Percentiles rank a stretch among this genome's conserved stretches.
Evolutionary conservation across 2,329 filamentous ascomycete species (phyloP).

Genomic region (Emmonsia crescens): DNA sequence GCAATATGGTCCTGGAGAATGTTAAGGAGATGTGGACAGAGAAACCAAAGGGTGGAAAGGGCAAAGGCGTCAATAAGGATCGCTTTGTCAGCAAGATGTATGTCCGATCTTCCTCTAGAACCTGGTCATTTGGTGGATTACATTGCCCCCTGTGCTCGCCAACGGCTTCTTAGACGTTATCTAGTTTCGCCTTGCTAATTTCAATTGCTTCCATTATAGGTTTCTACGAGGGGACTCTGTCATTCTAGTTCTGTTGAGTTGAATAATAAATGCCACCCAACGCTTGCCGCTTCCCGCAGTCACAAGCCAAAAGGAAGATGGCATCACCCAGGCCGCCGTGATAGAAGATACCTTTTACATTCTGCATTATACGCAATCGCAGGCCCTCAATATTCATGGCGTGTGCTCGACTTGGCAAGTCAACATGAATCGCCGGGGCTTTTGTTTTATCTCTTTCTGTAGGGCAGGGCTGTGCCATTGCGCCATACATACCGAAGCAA

Average conservation of each 20-base stretch:
- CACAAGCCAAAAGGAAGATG: not conserved
- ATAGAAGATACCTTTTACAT: not conserved
- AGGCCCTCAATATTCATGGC: not conserved
- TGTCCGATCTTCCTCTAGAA: constrained; percentile 23
- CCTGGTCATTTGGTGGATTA: not conserved
- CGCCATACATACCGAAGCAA: not conserved
- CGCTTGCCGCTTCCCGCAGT: not conserved
- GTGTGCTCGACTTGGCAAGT: not conserved
- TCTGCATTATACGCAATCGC: not conserved
- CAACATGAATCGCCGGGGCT: not conserved
- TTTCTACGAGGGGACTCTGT: constrained; percentile 82
- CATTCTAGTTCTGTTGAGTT: constrained; percentile 76
- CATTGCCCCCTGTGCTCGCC: not conserved
- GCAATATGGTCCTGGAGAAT: constrained; percentile 97
- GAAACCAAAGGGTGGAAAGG: constrained; percentile 73
- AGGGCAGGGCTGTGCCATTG: not conserved
- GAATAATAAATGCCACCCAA: constrained; percentile 18
- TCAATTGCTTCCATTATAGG: constrained; percentile 35
- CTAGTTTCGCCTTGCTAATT: not conserved
- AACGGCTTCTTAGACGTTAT: not conserved
- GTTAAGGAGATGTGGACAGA: constrained; percentile 99
- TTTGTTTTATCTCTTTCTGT: not conserved
- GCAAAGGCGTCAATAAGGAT: constrained; percentile 97
- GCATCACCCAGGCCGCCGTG: constrained; percentile 1
- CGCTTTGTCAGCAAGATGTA: constrained; percentile 96